phyloP scores from a whole-genome alignment of 2,329 filamentous ascomycete genomes.

The Penicillium sp. region DNA sequence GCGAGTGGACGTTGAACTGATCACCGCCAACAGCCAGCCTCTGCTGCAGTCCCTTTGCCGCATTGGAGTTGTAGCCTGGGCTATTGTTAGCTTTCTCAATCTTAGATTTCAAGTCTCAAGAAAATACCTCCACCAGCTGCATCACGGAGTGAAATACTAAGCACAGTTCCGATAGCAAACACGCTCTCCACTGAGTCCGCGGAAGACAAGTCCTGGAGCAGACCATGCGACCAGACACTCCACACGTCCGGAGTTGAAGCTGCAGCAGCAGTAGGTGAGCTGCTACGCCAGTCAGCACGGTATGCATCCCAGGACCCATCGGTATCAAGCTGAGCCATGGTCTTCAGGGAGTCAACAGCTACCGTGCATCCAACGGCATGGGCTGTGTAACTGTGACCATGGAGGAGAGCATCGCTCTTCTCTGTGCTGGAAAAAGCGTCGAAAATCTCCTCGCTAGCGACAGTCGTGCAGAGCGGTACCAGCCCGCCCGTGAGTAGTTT shows the following conservation, averaged over 20 bases:
- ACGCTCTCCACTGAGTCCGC: conserved; percentile 58
- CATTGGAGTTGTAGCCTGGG: conserved; percentile 56
- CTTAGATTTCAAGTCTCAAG: background rate
- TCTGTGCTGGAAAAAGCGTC: conserved; percentile 66
- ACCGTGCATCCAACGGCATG: conserved; percentile 79
- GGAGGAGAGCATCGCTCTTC: conserved; percentile 75
- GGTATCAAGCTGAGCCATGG: conserved; percentile 58
- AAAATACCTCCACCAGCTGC: conserved; percentile 42
- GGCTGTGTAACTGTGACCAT: conserved; percentile 84
- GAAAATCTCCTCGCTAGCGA: conserved; percentile 73
- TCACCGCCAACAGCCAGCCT: conserved; percentile 41
- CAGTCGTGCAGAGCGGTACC: conserved; percentile 71
- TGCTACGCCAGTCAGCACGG: conserved; percentile 48
- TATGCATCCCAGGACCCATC: conserved; percentile 57
- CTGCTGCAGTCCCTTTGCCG: conserved; percentile 52
- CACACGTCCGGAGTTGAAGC: conserved; percentile 45
- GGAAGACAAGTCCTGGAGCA: conserved; percentile 60
- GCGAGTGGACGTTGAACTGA: conserved; percentile 52
- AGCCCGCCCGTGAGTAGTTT: conserved; percentile 81
- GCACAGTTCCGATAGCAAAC: conserved; percentile 71
- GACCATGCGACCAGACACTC: conserved; percentile 67
- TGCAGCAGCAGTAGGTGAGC: background rate
- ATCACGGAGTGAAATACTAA: conserved; percentile 62
- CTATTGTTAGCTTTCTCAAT: background rate
- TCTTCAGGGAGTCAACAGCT: conserved; percentile 62